Conservation (phyloP, 2,329 filamentous ascomycete genomes). For the Helotiales sp. region DNA sequence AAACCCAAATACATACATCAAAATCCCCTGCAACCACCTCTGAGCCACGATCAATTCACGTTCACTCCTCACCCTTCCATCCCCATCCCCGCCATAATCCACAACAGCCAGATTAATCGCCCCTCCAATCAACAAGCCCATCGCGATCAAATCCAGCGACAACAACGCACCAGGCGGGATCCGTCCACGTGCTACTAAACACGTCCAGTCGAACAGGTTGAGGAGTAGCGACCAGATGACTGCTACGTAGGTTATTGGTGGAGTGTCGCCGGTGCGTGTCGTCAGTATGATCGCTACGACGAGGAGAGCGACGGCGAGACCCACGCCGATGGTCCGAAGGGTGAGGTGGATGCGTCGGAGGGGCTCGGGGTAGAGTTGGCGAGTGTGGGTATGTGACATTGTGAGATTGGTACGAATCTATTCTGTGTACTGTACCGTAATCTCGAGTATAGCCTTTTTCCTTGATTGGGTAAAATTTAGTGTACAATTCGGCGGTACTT, state of each 20-base stretch:
- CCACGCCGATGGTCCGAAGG: slow-evolving; percentile 12
- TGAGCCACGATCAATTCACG: neutral
- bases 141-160: slow-evolving; percentile 15
- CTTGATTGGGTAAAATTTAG: neutral
- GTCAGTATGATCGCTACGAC: slow-evolving; percentile 17
- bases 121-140: slow-evolving; percentile 13
- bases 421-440: neutral
- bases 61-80: slow-evolving; percentile 30
- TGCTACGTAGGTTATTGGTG: slow-evolving; percentile 15
- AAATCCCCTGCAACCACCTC: slow-evolving; percentile 15
- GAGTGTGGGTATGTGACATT: slow-evolving; percentile 5
- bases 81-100: slow-evolving; percentile 15
- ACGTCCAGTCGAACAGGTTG: slow-evolving; percentile 12
- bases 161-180: slow-evolving; percentile 15
- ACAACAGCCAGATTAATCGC: slow-evolving; percentile 16
- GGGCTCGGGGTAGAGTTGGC: slow-evolving; percentile 19
- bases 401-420: neutral
- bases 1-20: slow-evolving; percentile 1
- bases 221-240: slow-evolving; percentile 18
- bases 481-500: neutral
- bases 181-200: neutral
- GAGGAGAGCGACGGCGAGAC: slow-evolving; percentile 21
- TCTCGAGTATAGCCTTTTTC: neutral
- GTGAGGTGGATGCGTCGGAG: slow-evolving; percentile 13
- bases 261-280: slow-evolving; percentile 13